Conservation (phyloP, 2,329 filamentous ascomycete genomes). For the Salinomyces thailandicus region DNA sequence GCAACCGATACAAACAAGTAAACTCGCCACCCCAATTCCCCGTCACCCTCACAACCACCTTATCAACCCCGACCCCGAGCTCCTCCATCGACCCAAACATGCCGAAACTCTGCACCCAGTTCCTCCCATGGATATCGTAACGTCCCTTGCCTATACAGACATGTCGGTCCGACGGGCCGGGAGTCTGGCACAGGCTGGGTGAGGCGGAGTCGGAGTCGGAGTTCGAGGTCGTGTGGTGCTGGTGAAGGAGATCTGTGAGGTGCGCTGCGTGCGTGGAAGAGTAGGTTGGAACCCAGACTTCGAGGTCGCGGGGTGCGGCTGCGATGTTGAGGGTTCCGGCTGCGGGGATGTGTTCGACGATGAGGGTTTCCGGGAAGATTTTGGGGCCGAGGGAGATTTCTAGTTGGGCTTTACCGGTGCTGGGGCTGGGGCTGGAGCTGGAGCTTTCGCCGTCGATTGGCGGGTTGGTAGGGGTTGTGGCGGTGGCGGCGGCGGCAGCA, state of each 20-base stretch:
- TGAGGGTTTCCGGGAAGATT: constrained; percentile 31
- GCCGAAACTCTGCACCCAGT: constrained; percentile 33
- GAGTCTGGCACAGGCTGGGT: constrained; percentile 4
- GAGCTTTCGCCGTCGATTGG: no score
- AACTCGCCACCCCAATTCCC: constrained; percentile 35
- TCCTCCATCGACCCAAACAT: constrained; percentile 20
- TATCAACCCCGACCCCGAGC: constrained; percentile 22
- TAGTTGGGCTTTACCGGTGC: constrained; percentile 52
- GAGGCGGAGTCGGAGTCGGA: neutral
- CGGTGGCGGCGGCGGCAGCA: constrained; percentile 24
- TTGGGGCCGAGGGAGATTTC: constrained; percentile 39
- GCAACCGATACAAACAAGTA: constrained; percentile 39
- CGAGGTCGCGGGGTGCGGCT: constrained; percentile 33
- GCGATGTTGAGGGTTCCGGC: constrained; percentile 29
- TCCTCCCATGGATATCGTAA: constrained; percentile 32
- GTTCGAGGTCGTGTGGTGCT: constrained; percentile 1
- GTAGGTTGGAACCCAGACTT: constrained; percentile 34
- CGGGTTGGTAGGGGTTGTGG: no score
- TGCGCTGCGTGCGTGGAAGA: constrained; percentile 9
- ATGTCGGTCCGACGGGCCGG: constrained; percentile 11
- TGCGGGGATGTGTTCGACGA: constrained; percentile 38
- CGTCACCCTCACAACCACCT: constrained; percentile 30
- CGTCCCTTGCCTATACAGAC: constrained; percentile 31
- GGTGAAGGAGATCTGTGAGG: constrained; percentile 8
- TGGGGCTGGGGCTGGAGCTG: constrained; percentile 10